Evolutionary conservation across 2,329 filamentous ascomycete species (phyloP), one percentile per base, ranked within the genome.

Genomic region (Magnaporthiopsis rhizophila): DNA sequence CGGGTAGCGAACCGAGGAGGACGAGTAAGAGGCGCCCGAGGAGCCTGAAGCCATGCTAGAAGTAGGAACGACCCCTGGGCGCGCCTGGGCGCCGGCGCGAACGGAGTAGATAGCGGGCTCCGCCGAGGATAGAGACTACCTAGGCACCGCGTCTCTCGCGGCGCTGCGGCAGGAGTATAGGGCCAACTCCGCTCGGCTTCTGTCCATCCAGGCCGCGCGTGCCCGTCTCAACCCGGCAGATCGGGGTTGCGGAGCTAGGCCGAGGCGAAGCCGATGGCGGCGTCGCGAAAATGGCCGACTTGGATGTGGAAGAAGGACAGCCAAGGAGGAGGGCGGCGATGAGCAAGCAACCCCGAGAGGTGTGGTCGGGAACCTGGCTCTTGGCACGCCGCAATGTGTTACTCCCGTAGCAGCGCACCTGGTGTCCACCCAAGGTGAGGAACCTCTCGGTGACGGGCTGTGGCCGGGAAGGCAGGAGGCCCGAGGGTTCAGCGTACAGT

Each of bases 11-110:
- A 78, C 72, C 58, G 78, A 79, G 58, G 79, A 81, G 50, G 80
- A 78, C 65, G 75, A 75, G 70, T 79, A 82, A 64, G 80, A 82
- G 45, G 79, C 81, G 68, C 79, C 76, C 66, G 77, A 81, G 32
- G 80, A 82, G 62, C 72, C 69, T 63, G 71, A 71, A 60, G 72
- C 69, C 70, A 72, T 72, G 65, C 45, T 53, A 53, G 18, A 8
- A 53, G 45, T 21, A 53, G 45, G 45, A 18, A n/a, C 13, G 11
- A 36, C 28, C 36, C 36, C 36, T 18, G 36, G 21, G 21, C 45
- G 45, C 18, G 18, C 45, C 21, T n/a, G 45, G 45, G 45, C 45
- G 45, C 18, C 45, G 45, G 45, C 45, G 45, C 45, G 21, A 21
- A n/a, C 45, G 45, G 18, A 21, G 45, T n/a, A n/a, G 45, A 2